Base-by-base conservation (phyloP, 2,329 filamentous ascomycete species). In the Paramyrothecium roridum region DNA sequence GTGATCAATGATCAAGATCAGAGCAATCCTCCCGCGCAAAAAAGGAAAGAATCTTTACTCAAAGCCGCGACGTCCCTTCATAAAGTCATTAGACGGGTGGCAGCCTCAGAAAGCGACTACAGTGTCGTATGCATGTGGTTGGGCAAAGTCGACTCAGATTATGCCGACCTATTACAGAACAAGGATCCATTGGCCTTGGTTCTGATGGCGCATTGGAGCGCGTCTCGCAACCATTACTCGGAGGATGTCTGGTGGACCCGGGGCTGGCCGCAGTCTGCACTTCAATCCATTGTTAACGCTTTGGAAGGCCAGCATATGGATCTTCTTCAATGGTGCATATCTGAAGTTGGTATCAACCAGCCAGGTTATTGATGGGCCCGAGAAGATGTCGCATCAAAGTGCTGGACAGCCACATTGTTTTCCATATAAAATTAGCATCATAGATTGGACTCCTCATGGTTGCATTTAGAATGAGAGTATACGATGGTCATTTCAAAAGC, bases 311-410 rank as follows among this genome's bases (percentile, higher is more conserved):
- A 51, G 19, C 37, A 57, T 23, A 33, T 30, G 47, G 33, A 49
- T 11, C 34, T 55, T n/a, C 50, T 57, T 8, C 49, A 51, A 11
- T 57, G 56, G 56, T 57, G 56, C 19, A 20, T 55, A 20, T n/a
- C 20, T 11, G 50, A 40, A 20, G 13, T 48, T 48, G 17, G 17
- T 16, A 22, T 16, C 3, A 22, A 7, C 13, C 12, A 19, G 13
- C 12, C 37, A 43, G 6, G n/a, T 6, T 13, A 17, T 16, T 13
- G 37, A 13, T n/a, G 37, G n/a, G 13, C 37, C 12, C 4, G 13
- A 43, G n/a, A 43, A 17, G 13, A 43, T 43, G 37, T 8, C n/a
- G 37, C 13, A 43, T 43, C 37, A 43, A 43, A 43, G 12, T 16
- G 12, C 37, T 43, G 37, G 13, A 37, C n/a, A n/a, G n/a, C n/a